Percentiles rank a stretch among this genome's conserved stretches.
Conservation (phyloP, 345 rosid species). For the Erodium maritimum region DNA sequence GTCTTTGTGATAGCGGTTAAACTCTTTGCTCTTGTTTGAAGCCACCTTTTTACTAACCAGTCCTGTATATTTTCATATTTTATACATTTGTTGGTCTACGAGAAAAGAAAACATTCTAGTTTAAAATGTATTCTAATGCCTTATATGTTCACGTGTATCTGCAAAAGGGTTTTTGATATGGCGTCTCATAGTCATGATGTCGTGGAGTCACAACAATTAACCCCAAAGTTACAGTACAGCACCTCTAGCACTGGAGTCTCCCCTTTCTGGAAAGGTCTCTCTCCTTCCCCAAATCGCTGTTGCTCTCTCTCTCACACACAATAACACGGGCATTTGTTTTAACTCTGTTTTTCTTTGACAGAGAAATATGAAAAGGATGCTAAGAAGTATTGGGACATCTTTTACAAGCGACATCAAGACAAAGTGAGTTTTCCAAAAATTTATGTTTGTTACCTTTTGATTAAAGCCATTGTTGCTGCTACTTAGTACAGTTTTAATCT, state of each 20-base stretch:
- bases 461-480: neutral
- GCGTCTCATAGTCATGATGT: conserved; percentile 16
- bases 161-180: conserved; percentile 11
- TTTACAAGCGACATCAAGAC: conserved; percentile 79
- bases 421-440: conserved; percentile 20
- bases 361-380: conserved; percentile 85
- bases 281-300: conserved; percentile 6
- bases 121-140: too few species aligned
- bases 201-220: conserved; percentile 22
- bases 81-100: too few species aligned
- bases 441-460: neutral
- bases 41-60: too few species aligned
- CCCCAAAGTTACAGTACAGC: conserved; percentile 52
- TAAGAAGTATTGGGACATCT: conserved; percentile 79
- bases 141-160: neutral
- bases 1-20: too few species aligned
- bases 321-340: neutral
- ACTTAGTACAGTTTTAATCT: neutral
- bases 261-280: conserved; percentile 67
- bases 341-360: conserved; percentile 11
- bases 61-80: too few species aligned
- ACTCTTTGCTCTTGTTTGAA: too few species aligned
- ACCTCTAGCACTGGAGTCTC: conserved; percentile 41
- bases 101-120: too few species aligned
- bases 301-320: neutral